Evolutionary conservation across 352 stramenopile species (phyloP), one percentile per base, ranked within the genome.

Genomic region (Phytophthora rubi): DNA sequence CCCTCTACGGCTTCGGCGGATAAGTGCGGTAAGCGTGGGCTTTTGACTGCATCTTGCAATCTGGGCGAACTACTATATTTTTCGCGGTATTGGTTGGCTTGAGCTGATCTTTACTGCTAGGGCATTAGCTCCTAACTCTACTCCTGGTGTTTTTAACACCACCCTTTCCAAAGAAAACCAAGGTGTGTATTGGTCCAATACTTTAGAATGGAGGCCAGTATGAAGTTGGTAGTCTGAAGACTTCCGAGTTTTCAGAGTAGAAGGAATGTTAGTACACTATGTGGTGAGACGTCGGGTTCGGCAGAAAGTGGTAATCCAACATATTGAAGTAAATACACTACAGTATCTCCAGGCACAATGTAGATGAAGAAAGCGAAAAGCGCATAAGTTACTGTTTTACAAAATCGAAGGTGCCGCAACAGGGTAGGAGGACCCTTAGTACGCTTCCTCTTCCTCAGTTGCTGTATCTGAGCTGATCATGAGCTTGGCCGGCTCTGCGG

Each of bases 1-100:
- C 94, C 45, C 86, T 98, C 13, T 98, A 98, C 87, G 94, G 94
- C 65, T 98, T 98, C 77, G 94, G 92, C 58, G 83, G 83, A 75
- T 91, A 91, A 88, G 75, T 56, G 59, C 59, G 39, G 39, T 48
- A 48, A 48, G 39, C 39, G 39, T 48, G 15, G 35, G 39, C 16
- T 48, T 48, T 42, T 16, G 35, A 42, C 35, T 42, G 35, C 35
- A 16, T 16, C 15, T 16, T 42, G 35, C 35, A 42, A 42, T 42
- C 35, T 6, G 35, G 35, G 35, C 35, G 6, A 4, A 42, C 35
- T 16, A 16, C 10, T 15, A 0, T 42, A 42, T 26, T 76, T 72
- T 15, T 4, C 18, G 16, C 35, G 63, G 21, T 66, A 59, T 42
- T 42, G 39, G 15, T 5, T 48, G 16, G 35, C 35, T 42, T 16